Evolutionary conservation across 176 grass and related monocot species (phyloP).

Genomic region (Pharus latifolius): DNA sequence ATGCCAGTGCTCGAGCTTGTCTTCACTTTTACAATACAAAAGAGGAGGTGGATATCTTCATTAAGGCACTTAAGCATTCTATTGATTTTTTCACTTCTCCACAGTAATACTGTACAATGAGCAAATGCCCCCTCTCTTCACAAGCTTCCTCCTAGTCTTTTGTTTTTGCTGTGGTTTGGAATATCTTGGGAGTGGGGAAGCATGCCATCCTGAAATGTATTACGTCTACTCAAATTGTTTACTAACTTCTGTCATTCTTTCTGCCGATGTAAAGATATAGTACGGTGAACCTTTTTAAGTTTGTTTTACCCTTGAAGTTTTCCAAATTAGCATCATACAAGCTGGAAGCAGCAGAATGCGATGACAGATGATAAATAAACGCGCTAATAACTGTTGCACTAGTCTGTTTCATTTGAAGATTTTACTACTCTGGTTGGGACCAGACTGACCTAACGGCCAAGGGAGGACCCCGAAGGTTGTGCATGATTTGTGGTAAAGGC

Average conservation of each 20-base stretch:
- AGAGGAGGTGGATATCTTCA: slow-evolving; percentile 73
- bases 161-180: not conserved
- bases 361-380: not conserved
- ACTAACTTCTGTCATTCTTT: not conserved
- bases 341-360: not conserved
- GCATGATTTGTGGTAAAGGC: no score
- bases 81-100: slow-evolving; percentile 54
- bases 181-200: not conserved
- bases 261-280: not conserved
- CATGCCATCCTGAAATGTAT: not conserved
- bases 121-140: not conserved
- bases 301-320: not conserved
- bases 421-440: not conserved
- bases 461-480: no score
- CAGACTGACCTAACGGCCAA: no score
- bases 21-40: slow-evolving; percentile 94
- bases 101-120: slow-evolving; percentile 3
- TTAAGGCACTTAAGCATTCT: slow-evolving; percentile 52
- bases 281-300: not conserved
- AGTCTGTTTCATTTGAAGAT: not conserved
- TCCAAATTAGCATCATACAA: no score
- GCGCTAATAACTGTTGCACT: not conserved
- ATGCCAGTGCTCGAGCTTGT: slow-evolving; percentile 78
- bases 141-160: not conserved
- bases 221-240: not conserved